phyloP scores from a whole-genome alignment of 2,329 filamentous ascomycete genomes.

The Aspergillus niger region DNA sequence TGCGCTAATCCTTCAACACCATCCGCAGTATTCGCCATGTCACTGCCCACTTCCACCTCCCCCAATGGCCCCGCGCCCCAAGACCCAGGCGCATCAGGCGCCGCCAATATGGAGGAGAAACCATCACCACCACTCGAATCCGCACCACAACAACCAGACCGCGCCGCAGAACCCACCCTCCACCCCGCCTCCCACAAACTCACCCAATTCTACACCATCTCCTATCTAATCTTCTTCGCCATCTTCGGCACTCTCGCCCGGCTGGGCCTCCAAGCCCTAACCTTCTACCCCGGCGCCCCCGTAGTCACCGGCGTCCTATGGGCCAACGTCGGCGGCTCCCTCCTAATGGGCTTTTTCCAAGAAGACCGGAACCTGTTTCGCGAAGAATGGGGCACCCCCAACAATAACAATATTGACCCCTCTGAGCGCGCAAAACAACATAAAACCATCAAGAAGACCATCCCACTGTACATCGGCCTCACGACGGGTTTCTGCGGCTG shows the following conservation, averaged over 20 bases:
- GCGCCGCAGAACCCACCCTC: slow-evolving; percentile 9
- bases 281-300: slow-evolving; percentile 75
- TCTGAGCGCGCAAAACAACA: slow-evolving; percentile 52
- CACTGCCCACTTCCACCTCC: too few species aligned
- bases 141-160: slow-evolving; percentile 9
- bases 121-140: slow-evolving; percentile 16
- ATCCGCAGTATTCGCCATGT: too few species aligned
- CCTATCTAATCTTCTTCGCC: slow-evolving; percentile 83
- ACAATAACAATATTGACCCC: slow-evolving; percentile 30
- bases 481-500: slow-evolving; percentile 86
- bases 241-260: slow-evolving; percentile 81
- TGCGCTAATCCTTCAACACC: too few species aligned
- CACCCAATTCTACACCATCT: slow-evolving; percentile 70
- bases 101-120: background rate
- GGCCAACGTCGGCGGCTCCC: slow-evolving; percentile 81
- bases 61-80: too few species aligned
- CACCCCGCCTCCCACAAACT: slow-evolving; percentile 51
- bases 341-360: slow-evolving; percentile 81
- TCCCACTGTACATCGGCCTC: slow-evolving; percentile 84
- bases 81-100: too few species aligned
- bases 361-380: slow-evolving; percentile 78
- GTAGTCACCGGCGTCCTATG: slow-evolving; percentile 75
- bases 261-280: slow-evolving; percentile 76
- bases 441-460: slow-evolving; percentile 73
- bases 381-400: slow-evolving; percentile 59